Percentiles rank a stretch among this genome's conserved stretches.
Evolutionary conservation across 257 asterid genomes (phyloP).

Genomic region (Leonotis leonurus): DNA sequence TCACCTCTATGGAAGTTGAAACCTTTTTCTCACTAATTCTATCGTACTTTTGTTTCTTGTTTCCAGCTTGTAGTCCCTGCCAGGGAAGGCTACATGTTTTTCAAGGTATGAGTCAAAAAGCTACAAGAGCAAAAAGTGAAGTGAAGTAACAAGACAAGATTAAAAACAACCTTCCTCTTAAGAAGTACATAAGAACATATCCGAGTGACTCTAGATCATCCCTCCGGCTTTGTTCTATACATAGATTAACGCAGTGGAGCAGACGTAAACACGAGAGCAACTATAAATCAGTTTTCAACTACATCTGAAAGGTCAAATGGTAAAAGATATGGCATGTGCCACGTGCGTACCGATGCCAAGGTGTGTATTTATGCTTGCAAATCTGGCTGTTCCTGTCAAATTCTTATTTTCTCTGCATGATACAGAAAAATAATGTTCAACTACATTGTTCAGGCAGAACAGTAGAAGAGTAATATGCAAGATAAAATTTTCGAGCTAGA

Average conservation of each 20-base stretch:
- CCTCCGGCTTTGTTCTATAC: conserved; percentile 75
- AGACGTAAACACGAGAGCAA: conserved; percentile 17
- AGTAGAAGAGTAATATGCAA: not conserved
- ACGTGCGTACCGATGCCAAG: conserved; percentile 77
- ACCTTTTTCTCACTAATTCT: conserved; percentile 55
- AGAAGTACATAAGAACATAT: conserved; percentile 82
- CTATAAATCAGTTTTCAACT: conserved; percentile 5
- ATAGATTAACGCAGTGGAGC: conserved; percentile 22
- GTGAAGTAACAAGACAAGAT: conserved; percentile 7
- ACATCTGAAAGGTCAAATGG: conserved; percentile 12
- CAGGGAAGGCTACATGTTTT: conserved; percentile 53
- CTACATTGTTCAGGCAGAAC: not conserved
- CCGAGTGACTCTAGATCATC: conserved; percentile 91
- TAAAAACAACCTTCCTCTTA: conserved; percentile 64
- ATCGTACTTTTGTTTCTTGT: conserved; percentile 56
- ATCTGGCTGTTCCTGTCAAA: conserved; percentile 93
- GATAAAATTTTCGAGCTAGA: not conserved
- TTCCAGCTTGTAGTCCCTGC: conserved; percentile 64
- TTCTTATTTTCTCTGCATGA: conserved; percentile 89
- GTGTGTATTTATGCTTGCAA: conserved; percentile 95
- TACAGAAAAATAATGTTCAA: not conserved
- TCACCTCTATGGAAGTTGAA: conserved; percentile 50
- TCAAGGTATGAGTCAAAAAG: conserved; percentile 18
- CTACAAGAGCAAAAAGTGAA: conserved; percentile 1
- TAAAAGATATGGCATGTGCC: conserved; percentile 9